Percentiles rank a stretch among this genome's conserved stretches.
Evolutionary conservation across 352 stramenopile species (phyloP).

Genomic region (Phytophthora rubi): DNA sequence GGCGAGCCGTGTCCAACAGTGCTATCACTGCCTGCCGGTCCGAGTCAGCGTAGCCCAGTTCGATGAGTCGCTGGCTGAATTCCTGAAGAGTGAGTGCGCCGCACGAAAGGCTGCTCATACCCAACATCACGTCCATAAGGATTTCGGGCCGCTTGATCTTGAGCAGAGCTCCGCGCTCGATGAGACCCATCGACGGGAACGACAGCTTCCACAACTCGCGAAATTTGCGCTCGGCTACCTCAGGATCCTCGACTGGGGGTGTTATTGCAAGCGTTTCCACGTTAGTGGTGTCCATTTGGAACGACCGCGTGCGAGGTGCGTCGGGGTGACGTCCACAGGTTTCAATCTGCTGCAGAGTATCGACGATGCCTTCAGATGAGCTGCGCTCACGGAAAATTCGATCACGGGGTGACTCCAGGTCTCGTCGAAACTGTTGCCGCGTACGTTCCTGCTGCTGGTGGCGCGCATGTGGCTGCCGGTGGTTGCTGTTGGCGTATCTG

Average conservation of each 20-base stretch:
- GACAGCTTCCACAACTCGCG: constrained; percentile 76
- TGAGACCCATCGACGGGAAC: constrained; percentile 75
- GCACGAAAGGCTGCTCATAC: constrained; percentile 76
- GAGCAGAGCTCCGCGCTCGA: constrained; percentile 66
- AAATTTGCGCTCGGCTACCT: constrained; percentile 60
- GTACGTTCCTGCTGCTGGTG: constrained; percentile 37
- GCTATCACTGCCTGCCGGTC: constrained; percentile 65
- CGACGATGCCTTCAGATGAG: constrained; percentile 59
- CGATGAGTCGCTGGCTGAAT: constrained; percentile 61
- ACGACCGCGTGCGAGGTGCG: constrained; percentile 55
- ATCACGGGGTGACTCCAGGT: constrained; percentile 42
- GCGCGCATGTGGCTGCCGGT: constrained; percentile 23
- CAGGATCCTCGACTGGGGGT: constrained; percentile 29
- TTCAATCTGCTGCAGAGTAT: constrained; percentile 45
- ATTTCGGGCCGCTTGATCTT: constrained; percentile 70
- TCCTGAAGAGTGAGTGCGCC: constrained; percentile 61
- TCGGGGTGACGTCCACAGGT: constrained; percentile 29
- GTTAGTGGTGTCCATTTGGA: constrained; percentile 51
- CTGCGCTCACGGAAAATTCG: constrained; percentile 56
- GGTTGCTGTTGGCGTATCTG: constrained; percentile 24
- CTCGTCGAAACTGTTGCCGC: constrained; percentile 35
- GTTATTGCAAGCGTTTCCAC: constrained; percentile 22
- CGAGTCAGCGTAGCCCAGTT: constrained; percentile 65
- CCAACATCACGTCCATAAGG: constrained; percentile 82
- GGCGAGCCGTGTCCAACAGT: constrained; percentile 60